phyloP scores from a whole-genome alignment of 2,329 filamentous ascomycete genomes.

The Aspergillus persii region DNA sequence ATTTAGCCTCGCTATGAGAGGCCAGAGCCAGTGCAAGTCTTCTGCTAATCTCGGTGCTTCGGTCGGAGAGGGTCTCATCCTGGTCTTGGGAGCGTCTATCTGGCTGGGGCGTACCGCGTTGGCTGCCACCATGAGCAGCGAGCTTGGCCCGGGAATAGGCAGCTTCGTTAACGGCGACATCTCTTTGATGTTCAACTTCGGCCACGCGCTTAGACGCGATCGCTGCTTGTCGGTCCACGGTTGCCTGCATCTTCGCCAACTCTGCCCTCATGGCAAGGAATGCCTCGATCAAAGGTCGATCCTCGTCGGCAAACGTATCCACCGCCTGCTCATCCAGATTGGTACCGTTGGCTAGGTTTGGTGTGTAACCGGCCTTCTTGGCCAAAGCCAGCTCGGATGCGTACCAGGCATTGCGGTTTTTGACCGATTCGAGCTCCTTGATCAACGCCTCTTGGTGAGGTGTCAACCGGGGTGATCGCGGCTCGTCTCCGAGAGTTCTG shows the following conservation, averaged over 20 bases:
- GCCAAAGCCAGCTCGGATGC: conserved; percentile 91
- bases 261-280: conserved; percentile 88
- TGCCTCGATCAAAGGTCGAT: conserved; percentile 87
- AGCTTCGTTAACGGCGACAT: conserved; percentile 90
- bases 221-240: conserved; percentile 83
- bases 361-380: conserved; percentile 80
- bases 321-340: conserved; percentile 71
- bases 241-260: conserved; percentile 81
- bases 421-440: conserved; percentile 81
- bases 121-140: conserved; percentile 74
- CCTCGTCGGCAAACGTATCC: conserved; percentile 85
- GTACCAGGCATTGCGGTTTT: conserved; percentile 93
- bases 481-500: conserved; percentile 42
- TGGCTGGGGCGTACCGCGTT: conserved; percentile 55
- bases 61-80: conserved; percentile 58
- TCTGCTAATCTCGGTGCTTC: conserved; percentile 71
- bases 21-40: conserved; percentile 81
- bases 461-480: conserved; percentile 45
- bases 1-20: conserved; percentile 75
- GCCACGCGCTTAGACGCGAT: conserved; percentile 85
- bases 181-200: conserved; percentile 90
- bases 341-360: conserved; percentile 67
- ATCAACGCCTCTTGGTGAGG: conserved; percentile 62
- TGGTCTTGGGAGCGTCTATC: conserved; percentile 53
- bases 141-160: conserved; percentile 92